phyloP scores from a whole-genome alignment of 2,329 filamentous ascomycete genomes.

The Orbilia brochopaga region DNA sequence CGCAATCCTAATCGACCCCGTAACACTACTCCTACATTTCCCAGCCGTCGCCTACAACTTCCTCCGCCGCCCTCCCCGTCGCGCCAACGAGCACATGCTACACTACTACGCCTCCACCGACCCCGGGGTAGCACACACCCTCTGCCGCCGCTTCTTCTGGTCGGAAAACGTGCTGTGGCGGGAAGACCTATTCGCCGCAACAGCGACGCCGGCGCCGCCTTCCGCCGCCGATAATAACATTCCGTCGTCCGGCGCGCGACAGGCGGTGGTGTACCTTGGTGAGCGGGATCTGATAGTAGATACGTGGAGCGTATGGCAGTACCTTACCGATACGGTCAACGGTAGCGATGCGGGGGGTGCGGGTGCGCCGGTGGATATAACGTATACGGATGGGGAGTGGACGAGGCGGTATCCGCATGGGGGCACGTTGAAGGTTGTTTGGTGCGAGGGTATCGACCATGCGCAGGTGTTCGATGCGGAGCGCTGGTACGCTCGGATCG shows the following conservation, averaged over 20 bases:
- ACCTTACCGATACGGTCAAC: constrained; percentile 52
- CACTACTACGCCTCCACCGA: constrained; percentile 68
- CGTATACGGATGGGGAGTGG: constrained; percentile 46
- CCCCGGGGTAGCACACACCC: constrained; percentile 66
- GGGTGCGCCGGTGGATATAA: constrained; percentile 55
- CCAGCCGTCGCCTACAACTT: constrained; percentile 71
- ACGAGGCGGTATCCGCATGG: constrained; percentile 55
- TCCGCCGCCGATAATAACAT: not conserved
- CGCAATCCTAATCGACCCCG: constrained; percentile 66
- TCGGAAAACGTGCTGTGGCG: constrained; percentile 68
- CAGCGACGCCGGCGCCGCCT: too few relatives aligned
- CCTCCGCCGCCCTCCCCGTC: constrained; percentile 59
- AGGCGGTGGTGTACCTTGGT: constrained; percentile 63
- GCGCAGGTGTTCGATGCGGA: constrained; percentile 63
- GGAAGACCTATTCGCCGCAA: constrained; percentile 60
- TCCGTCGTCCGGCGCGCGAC: constrained; percentile 54
- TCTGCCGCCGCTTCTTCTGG: constrained; percentile 69
- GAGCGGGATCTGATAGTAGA: constrained; percentile 58
- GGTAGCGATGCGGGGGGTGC: constrained; percentile 54
- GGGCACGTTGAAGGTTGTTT: constrained; percentile 62
- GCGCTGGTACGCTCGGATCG: constrained; percentile 44
- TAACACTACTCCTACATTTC: constrained; percentile 67
- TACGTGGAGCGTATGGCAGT: constrained; percentile 53
- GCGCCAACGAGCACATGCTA: constrained; percentile 66
- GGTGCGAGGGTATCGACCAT: constrained; percentile 66